Conservation (phyloP, 2,329 filamentous ascomycete species). For the Colletotrichum melonis region DNA sequence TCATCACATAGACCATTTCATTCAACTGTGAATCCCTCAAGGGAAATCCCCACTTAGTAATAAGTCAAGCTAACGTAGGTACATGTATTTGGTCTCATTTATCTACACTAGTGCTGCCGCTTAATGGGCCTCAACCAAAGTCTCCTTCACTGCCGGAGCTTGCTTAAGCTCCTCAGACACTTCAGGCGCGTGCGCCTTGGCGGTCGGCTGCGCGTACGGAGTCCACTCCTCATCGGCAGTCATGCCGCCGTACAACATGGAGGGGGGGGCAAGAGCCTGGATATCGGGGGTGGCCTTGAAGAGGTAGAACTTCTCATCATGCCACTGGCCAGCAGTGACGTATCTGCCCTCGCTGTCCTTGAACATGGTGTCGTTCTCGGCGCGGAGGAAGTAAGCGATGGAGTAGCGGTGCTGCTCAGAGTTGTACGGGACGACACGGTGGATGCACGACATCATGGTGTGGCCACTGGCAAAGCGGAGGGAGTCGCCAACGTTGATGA, state of each 20-base stretch:
- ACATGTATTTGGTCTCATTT: background rate
- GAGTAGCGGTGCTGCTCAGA: constrained; percentile 59
- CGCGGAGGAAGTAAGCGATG: constrained; percentile 68
- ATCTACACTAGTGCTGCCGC: background rate
- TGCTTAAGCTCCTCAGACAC: constrained; percentile 22
- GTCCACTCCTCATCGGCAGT: constrained; percentile 37
- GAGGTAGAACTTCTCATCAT: constrained; percentile 58
- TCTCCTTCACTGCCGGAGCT: constrained; percentile 25
- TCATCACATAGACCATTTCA: background rate
- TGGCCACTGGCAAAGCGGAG: constrained; percentile 65
- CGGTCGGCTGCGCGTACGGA: constrained; percentile 25
- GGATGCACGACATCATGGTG: constrained; percentile 67
- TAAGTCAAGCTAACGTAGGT: background rate
- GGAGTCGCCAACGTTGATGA: constrained; percentile 70
- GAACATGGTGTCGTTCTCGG: constrained; percentile 67
- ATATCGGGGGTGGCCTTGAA: constrained; percentile 33
- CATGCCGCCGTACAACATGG: constrained; percentile 64
- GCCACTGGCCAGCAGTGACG: constrained; percentile 65
- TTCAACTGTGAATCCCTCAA: background rate
- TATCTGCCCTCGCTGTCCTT: constrained; percentile 64
- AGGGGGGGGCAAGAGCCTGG: constrained; percentile 59
- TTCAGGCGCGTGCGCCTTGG: constrained; percentile 16
- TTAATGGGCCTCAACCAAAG: constrained; percentile 28
- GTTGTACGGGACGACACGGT: constrained; percentile 66
- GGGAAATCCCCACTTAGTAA: background rate